Evolutionary conservation across 805 yeast species (phyloP).

Genomic region (Ogataea neopini): DNA sequence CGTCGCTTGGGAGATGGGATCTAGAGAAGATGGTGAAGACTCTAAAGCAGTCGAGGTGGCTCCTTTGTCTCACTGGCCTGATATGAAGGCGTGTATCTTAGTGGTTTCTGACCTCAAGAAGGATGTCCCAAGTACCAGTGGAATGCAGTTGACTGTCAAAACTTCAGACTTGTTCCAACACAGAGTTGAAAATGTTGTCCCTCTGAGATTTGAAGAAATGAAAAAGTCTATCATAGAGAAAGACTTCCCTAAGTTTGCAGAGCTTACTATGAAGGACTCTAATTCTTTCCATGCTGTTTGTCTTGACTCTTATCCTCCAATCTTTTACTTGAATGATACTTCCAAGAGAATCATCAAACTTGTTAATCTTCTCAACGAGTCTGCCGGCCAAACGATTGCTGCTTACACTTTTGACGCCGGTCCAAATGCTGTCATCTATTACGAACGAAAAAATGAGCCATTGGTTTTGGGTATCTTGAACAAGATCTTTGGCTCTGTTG

Average conservation of each 20-base stretch:
- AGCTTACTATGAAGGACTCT: constrained; percentile 93
- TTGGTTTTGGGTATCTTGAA: constrained; percentile 70
- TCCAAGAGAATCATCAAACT: constrained; percentile 79
- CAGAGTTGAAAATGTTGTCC: constrained; percentile 82
- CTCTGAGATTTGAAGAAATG: constrained; percentile 82
- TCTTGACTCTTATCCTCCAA: constrained; percentile 93
- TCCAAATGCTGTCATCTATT: constrained; percentile 96
- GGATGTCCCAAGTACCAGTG: constrained; percentile 91
- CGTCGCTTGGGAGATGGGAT: constrained; percentile 99
- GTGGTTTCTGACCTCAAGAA: constrained; percentile 93
- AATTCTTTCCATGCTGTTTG: constrained; percentile 99
- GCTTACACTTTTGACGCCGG: constrained; percentile 99
- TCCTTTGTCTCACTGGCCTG: constrained; percentile 84
- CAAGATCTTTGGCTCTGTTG: constrained; percentile 55
- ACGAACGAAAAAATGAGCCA: constrained; percentile 72
- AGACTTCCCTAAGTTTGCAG: constrained; percentile 80
- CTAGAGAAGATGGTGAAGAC: constrained; percentile 72
- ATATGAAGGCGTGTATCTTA: constrained; percentile 85
- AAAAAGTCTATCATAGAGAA: constrained; percentile 67
- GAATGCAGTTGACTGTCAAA: constrained; percentile 93
- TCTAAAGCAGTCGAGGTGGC: constrained; percentile 94
- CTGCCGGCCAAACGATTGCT: constrained; percentile 69
- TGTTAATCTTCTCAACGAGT: constrained; percentile 73
- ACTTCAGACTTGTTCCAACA: constrained; percentile 85
- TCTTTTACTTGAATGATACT: constrained; percentile 89